Conservation (phyloP, 2,329 filamentous ascomycete genomes). For the Pleurostoma richardsiae region DNA sequence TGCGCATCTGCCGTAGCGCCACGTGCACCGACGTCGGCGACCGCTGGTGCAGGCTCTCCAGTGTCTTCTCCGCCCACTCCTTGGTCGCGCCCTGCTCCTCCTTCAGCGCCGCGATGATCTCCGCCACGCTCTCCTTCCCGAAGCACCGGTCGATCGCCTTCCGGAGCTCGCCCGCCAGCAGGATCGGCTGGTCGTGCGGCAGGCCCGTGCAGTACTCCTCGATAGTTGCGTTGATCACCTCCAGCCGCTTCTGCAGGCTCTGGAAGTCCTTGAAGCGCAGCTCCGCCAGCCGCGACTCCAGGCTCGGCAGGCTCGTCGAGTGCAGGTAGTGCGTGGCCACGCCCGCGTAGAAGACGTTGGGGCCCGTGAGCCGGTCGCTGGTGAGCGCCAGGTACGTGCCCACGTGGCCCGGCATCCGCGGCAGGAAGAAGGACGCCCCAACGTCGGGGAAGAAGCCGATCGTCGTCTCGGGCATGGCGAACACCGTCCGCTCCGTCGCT, state of each 20-base stretch:
- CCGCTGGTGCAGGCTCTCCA: conserved; percentile 68
- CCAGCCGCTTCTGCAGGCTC: conserved; percentile 54
- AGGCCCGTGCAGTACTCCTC: conserved; percentile 88
- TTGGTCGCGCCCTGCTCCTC: conserved; percentile 49
- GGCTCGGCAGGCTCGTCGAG: conserved; percentile 74
- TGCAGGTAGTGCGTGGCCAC: conserved; percentile 95
- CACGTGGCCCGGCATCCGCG: conserved; percentile 77
- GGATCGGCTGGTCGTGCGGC: conserved; percentile 66
- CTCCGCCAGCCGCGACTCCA: conserved; percentile 84
- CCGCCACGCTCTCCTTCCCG: conserved; percentile 57
- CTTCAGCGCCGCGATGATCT: conserved; percentile 66
- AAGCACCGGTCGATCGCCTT: conserved; percentile 83
- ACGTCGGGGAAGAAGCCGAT: conserved; percentile 99
- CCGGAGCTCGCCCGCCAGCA: conserved; percentile 65
- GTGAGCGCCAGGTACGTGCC: conserved; percentile 94
- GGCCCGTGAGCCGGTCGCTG: conserved; percentile 75
- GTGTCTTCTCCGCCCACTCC: conserved; percentile 74
- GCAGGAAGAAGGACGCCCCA: conserved; percentile 92
- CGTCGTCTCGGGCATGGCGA: conserved; percentile 97
- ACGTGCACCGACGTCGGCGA: conserved; percentile 88
- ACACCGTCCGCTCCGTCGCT: conserved; percentile 90
- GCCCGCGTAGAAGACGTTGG: conserved; percentile 84
- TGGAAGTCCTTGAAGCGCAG: conserved; percentile 81
- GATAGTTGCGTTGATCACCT: conserved; percentile 78
- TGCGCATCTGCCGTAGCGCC: conserved; percentile 74